phyloP scores from a whole-genome alignment of 345 rosid genomes.

The Pistacia integerrima region DNA sequence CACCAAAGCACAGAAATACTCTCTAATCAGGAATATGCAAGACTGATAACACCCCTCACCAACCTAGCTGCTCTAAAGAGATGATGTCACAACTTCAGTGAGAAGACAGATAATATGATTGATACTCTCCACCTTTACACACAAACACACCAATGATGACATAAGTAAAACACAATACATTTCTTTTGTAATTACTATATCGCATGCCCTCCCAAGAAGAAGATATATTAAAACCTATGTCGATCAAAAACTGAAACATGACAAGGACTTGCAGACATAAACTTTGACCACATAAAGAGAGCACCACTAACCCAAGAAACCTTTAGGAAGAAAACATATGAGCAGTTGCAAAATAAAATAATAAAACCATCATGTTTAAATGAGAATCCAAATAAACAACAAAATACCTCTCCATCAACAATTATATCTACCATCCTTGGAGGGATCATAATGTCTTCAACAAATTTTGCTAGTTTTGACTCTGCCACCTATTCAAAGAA shows the following conservation, averaged over 20 bases:
- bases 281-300: neutral
- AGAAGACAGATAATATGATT: too few species aligned
- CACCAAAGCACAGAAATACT: too few species aligned
- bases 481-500: conserved; percentile 77
- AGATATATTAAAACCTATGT: too few species aligned
- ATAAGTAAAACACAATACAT: too few species aligned
- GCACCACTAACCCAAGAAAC: neutral
- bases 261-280: neutral
- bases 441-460: conserved; percentile 94
- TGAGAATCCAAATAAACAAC: conserved; percentile 21
- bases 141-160: too few species aligned
- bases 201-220: neutral
- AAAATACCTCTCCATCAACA: conserved; percentile 96
- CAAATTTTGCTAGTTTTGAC: conserved; percentile 92
- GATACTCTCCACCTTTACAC: too few species aligned
- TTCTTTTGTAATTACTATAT: too few species aligned
- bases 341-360: conserved; percentile 13
- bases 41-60: too few species aligned
- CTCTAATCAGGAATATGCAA: too few species aligned
- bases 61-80: too few species aligned
- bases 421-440: conserved; percentile 95
- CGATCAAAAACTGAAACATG: neutral
- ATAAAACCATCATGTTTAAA: neutral
- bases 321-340: neutral
- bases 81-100: too few species aligned